phyloP scores from a whole-genome alignment of 192 early-diverging fungal species.

The Polychytrium aggregatum region DNA sequence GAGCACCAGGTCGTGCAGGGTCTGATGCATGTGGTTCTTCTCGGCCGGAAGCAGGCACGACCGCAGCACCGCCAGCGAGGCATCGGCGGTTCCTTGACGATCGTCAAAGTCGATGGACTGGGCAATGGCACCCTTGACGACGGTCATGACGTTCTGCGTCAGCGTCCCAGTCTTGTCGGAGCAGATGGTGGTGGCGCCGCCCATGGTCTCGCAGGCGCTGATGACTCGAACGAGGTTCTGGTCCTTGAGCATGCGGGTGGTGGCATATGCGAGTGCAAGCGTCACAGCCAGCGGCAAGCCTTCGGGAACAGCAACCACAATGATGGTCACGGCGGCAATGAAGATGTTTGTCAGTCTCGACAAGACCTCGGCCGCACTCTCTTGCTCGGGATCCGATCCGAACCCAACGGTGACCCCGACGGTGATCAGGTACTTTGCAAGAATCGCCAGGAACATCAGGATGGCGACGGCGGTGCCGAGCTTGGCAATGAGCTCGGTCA shows the following conservation, averaged over 20 bases:
- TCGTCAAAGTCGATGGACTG: too few relatives aligned
- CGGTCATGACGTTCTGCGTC: slow-evolving; percentile 96
- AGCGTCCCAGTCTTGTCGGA: slow-evolving; percentile 98
- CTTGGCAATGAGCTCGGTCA: slow-evolving; percentile 92
- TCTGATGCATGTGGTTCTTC: slow-evolving; percentile 22
- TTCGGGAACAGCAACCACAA: slow-evolving; percentile 98
- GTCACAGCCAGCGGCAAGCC: slow-evolving; percentile 97
- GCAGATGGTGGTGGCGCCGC: slow-evolving; percentile 94
- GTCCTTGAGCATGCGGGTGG: slow-evolving; percentile 90
- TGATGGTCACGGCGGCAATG: slow-evolving; percentile 83
- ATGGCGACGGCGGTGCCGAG: slow-evolving; percentile 74
- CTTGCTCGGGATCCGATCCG: background rate
- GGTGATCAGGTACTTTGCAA: slow-evolving; percentile 76
- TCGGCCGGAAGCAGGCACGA: too few relatives aligned
- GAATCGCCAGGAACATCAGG: slow-evolving; percentile 73
- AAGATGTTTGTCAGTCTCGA: too few relatives aligned
- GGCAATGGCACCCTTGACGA: slow-evolving; percentile 78
- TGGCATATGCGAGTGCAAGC: slow-evolving; percentile 86
- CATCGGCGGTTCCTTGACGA: slow-evolving; percentile 29
- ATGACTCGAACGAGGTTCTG: slow-evolving; percentile 94
- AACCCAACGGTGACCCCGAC: background rate
- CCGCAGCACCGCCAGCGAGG: background rate
- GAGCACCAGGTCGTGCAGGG: slow-evolving; percentile 33
- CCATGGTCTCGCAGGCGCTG: slow-evolving; percentile 97
- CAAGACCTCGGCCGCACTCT: slow-evolving; percentile 13